These are phyloP conservation scores for Oemleria cerasiformis DNA, from an alignment of 306 rosid species.

Conservation along the genomic window DNA sequence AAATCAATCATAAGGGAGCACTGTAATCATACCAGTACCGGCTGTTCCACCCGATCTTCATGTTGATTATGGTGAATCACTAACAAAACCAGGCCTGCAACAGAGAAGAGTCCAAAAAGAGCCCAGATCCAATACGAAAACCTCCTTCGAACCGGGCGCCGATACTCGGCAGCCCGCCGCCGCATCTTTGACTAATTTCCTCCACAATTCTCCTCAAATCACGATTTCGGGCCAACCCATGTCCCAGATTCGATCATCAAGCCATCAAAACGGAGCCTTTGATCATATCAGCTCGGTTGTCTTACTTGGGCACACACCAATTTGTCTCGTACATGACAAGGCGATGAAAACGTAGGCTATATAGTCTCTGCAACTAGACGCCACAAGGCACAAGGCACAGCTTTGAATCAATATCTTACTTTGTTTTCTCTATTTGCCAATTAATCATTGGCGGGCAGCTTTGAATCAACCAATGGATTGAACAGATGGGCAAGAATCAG, in stretches of 20 bases:
- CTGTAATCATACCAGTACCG: constrained; percentile 43
- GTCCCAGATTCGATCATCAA: constrained; percentile 32
- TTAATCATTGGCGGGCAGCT: constrained; percentile 7
- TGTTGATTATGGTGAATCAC: constrained; percentile 73
- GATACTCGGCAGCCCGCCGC: constrained; percentile 94
- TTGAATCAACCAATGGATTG: not conserved
- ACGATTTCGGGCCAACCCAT: constrained; percentile 25
- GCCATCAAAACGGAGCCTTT: constrained; percentile 1
- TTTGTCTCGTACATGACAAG: not conserved
- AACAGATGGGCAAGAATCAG: constrained; percentile 3
- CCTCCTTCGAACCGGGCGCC: constrained; percentile 97
- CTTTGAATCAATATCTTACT: not conserved
- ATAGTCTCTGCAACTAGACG: not conserved
- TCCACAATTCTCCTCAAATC: constrained; percentile 46
- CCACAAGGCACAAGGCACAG: not conserved
- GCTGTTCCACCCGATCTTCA: constrained; percentile 71
- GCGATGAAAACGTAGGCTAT: not conserved
- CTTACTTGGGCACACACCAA: constrained; percentile 19
- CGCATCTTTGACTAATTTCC: constrained; percentile 61
- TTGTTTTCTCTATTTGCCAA: not conserved
- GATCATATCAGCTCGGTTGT: constrained; percentile 8
- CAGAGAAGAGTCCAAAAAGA: constrained; percentile 60
- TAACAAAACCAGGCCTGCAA: constrained; percentile 65
- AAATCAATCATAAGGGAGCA: constrained; percentile 3
- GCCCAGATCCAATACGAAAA: constrained; percentile 87